Evolutionary conservation across 1,284 basidiomycete species (phyloP), one percentile per base, ranked within the genome.

Genomic region (Sutorius eximius): DNA sequence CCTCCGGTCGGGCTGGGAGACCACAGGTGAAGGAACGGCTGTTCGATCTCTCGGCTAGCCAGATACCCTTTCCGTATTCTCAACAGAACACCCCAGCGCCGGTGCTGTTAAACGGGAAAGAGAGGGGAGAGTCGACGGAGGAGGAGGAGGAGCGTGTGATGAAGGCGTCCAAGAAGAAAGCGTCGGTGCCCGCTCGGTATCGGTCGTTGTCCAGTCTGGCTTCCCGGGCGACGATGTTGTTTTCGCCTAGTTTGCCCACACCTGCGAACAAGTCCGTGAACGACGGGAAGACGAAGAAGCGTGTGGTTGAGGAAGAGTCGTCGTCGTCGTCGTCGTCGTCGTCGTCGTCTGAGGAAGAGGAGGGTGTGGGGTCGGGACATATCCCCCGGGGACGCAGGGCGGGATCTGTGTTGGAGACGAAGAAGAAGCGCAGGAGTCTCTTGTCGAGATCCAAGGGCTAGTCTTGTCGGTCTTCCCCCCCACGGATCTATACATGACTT

Each of bases 331-430:
- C 72, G 18, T 67, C 72, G 11, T 77, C 69, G 46, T 77, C 71
- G 12, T 77, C 78, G 30, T 63, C 78, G 33, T 63, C 64, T n/a
- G 63, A 65, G 27, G 34, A 73, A 16, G 79, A 77, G 8, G 75
- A 74, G 46, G 72, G 59, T 12, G 61, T 59, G 47, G 59, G 67
- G 32, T 60, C 66, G 49, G 82, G 77, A 16, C 83, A 86, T 66
- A 87, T 88, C 44, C 86, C 86, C 36, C 75, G 71, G 59, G 73
- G 73, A 18, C 76, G 82, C 56, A 72, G 76, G 55, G 86, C 86
- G 32, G 85, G 86, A 3, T 67, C 66, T 3, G 60, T 45, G 2
- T 56, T 70, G 42, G 63, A 63, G 56, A 42, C 44, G 16, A 70
- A 58, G 53, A 72, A 61, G 55, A 70, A 60, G 58, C n/a, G 16